Percentiles rank a stretch among this genome's conserved stretches.
phyloP scores from a whole-genome alignment of 176 grass and related monocot species.

The Phoenix dactylifera region DNA sequence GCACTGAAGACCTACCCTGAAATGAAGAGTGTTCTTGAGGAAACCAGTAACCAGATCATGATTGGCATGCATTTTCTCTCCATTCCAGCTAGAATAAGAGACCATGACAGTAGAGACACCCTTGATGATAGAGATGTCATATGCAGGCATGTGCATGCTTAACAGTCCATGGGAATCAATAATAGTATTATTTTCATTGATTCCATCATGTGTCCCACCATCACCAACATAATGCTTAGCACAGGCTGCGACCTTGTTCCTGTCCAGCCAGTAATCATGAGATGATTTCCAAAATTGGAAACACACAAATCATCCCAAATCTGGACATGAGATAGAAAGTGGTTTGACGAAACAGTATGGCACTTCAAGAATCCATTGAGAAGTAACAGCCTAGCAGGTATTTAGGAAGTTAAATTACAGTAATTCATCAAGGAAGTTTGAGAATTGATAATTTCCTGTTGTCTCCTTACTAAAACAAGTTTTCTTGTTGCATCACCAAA shows the following conservation, averaged over 20 bases:
- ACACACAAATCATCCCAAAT: neutral
- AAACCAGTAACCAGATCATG: conserved; percentile 68
- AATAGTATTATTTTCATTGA: conserved; percentile 94
- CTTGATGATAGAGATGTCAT: conserved; percentile 76
- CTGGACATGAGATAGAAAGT: neutral
- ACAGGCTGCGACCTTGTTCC: conserved; percentile 89
- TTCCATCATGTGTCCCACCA: conserved; percentile 88
- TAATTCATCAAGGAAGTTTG: too few relatives aligned
- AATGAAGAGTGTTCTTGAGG: conserved; percentile 71
- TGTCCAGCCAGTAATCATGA: conserved; percentile 20
- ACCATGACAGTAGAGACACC: conserved; percentile 94
- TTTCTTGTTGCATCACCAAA: too few relatives aligned
- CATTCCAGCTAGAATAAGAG: conserved; percentile 95
- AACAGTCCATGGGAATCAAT: conserved; percentile 56
- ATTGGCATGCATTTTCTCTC: conserved; percentile 90
- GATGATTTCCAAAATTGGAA: conserved; percentile 1
- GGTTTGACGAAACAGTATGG: too few relatives aligned
- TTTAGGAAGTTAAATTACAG: too few relatives aligned
- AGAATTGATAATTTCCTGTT: too few relatives aligned
- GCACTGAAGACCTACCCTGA: conserved; percentile 45
- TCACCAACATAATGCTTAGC: conserved; percentile 95
- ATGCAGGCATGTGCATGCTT: conserved; percentile 94
- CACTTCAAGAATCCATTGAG: too few relatives aligned
- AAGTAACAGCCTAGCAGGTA: too few relatives aligned
- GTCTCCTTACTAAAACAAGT: too few relatives aligned